Evolutionary conservation across 345 rosid genomes (phyloP).

Genomic region (Hibiscus tridactylites): DNA sequence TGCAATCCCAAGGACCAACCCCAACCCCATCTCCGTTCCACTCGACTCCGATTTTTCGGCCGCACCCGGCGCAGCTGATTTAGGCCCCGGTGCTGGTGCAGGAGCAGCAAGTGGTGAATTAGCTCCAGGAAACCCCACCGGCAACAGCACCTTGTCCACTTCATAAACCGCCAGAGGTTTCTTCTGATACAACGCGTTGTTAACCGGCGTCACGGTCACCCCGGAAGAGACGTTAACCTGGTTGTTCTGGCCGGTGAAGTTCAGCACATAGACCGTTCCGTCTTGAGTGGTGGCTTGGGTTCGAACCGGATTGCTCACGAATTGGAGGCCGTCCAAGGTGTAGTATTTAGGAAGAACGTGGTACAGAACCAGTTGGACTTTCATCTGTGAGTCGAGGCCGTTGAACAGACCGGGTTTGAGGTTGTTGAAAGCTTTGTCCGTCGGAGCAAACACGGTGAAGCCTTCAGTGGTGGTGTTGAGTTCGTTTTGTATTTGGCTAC

Average conservation of each 20-base stretch:
- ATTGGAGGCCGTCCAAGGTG: slow-evolving; percentile 35
- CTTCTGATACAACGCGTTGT: slow-evolving; percentile 38
- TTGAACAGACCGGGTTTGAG: slow-evolving; percentile 53
- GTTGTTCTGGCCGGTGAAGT: slow-evolving; percentile 55
- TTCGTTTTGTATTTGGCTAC: slow-evolving; percentile 50
- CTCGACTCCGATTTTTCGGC: slow-evolving; percentile 21
- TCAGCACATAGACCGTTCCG: slow-evolving; percentile 41
- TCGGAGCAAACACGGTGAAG: slow-evolving; percentile 74
- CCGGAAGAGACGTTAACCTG: slow-evolving; percentile 82
- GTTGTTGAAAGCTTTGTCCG: slow-evolving; percentile 76
- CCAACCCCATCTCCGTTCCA: slow-evolving; percentile 27
- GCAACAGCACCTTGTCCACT: slow-evolving; percentile 71
- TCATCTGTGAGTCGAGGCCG: slow-evolving; percentile 29
- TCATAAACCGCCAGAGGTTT: slow-evolving; percentile 71
- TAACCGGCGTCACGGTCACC: slow-evolving; percentile 48
- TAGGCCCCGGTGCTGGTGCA: slow-evolving; percentile 22
- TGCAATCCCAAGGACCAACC: slow-evolving; percentile 41
- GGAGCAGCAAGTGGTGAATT: slow-evolving; percentile 29
- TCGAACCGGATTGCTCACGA: slow-evolving; percentile 70
- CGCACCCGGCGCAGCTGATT: slow-evolving; percentile 25
- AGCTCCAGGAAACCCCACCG: slow-evolving; percentile 45
- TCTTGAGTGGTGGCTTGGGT: slow-evolving; percentile 53
- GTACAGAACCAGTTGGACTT: slow-evolving; percentile 53
- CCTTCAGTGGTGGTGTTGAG: slow-evolving; percentile 68
- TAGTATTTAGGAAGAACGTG: slow-evolving; percentile 59